phyloP scores from a whole-genome alignment of 2,329 filamentous ascomycete species.

The Nothophaeocryptopus gaeumannii region DNA sequence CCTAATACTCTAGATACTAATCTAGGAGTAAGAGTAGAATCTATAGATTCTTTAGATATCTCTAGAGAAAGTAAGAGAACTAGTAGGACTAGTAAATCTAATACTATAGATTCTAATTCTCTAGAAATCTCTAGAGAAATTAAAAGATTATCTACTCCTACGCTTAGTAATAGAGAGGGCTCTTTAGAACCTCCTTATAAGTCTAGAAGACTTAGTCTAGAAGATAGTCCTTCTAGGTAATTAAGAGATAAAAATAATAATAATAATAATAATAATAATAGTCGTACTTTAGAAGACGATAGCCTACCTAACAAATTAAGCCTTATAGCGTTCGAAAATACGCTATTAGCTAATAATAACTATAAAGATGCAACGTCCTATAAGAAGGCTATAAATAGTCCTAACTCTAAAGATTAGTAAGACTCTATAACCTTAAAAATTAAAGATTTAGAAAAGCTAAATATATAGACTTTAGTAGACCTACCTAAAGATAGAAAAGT shows the following conservation, averaged over 20 bases:
- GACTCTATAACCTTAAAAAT: conserved; percentile 3
- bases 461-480: conserved; percentile 5
- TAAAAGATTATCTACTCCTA: too few relatives aligned
- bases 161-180: too few relatives aligned
- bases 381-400: conserved; percentile 5
- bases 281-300: too few relatives aligned
- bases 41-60: neutral
- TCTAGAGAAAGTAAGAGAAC: neutral
- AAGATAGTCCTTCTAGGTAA: too few relatives aligned
- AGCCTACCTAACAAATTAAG: conserved; percentile 3
- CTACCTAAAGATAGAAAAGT: conserved; percentile 1
- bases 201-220: too few relatives aligned
- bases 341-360: conserved; percentile 1
- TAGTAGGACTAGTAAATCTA: too few relatives aligned
- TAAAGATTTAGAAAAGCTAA: conserved; percentile 4
- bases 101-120: too few relatives aligned
- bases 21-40: neutral
- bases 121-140: too few relatives aligned
- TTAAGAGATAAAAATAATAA: too few relatives aligned
- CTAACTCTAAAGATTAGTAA: neutral
- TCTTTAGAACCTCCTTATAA: too few relatives aligned
- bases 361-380: conserved; percentile 3
- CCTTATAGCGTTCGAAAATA: too few relatives aligned
- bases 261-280: too few relatives aligned
- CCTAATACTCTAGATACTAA: neutral